These are phyloP conservation scores for Phalaenopsis equestris DNA, from an alignment of 106 monocot genomes.

Conservation along the genomic window DNA sequence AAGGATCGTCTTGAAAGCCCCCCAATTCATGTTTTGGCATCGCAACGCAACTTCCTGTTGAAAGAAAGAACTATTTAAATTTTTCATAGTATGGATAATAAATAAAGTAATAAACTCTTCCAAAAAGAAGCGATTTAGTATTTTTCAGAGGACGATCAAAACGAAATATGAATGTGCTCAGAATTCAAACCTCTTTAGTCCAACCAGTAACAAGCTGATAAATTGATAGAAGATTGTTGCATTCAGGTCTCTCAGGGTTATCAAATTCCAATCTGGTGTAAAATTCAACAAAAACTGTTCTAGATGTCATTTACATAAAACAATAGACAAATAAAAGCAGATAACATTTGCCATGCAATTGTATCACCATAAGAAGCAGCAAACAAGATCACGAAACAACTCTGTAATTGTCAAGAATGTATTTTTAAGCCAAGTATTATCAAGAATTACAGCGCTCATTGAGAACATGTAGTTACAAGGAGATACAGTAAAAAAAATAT, in stretches of 20 bases:
- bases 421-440: neutral
- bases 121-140: neutral
- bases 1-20: slow-evolving; percentile 68
- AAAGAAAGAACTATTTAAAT: neutral
- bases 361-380: neutral
- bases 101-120: neutral
- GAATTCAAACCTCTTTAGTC: slow-evolving; percentile 60
- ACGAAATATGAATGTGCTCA: neutral
- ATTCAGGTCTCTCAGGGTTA: slow-evolving; percentile 96
- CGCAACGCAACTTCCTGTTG: slow-evolving; percentile 73
- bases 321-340: neutral
- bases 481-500: neutral
- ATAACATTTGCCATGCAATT: neutral
- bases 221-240: slow-evolving; percentile 84
- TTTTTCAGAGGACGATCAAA: neutral
- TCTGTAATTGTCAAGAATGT: neutral
- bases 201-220: slow-evolving; percentile 81
- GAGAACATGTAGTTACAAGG: neutral
- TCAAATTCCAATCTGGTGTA: slow-evolving; percentile 78
- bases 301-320: neutral
- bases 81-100: neutral
- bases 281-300: neutral
- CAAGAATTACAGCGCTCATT: neutral
- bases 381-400: neutral
- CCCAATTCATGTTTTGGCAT: slow-evolving; percentile 90